A percentile compares a stretch with the other conserved stretches of the same genome.
phyloP scores from a whole-genome alignment of 352 stramenopile species.

The Aphanomyces astaci region DNA sequence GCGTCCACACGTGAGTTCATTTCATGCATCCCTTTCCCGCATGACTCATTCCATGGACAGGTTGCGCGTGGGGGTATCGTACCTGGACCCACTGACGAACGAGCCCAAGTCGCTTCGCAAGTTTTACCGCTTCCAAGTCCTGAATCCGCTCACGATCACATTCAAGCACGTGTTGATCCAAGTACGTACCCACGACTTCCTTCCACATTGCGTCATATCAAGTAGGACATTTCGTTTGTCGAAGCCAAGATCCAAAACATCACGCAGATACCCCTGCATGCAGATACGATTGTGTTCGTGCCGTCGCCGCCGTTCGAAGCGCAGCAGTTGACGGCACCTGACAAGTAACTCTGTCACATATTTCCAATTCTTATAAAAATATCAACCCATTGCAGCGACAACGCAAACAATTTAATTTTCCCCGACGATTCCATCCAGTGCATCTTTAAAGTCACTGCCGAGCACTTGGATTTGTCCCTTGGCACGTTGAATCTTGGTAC shows the following conservation, averaged over 20 bases:
- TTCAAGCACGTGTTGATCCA: constrained; percentile 60
- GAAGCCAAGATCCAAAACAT: constrained; percentile 80
- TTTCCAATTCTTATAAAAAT: not conserved
- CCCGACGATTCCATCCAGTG: constrained; percentile 74
- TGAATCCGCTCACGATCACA: constrained; percentile 81
- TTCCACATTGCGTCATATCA: not conserved
- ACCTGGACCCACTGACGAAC: constrained; percentile 59
- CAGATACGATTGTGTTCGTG: constrained; percentile 77
- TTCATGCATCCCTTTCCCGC: not conserved
- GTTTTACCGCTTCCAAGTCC: constrained; percentile 87
- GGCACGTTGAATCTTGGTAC: constrained; percentile 18
- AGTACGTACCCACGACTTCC: constrained; percentile 11
- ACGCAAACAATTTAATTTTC: not conserved
- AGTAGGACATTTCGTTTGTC: constrained; percentile 43
- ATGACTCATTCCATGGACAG: constrained; percentile 18
- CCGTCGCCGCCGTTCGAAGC: constrained; percentile 47
- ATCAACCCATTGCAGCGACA: not conserved
- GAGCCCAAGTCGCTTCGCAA: constrained; percentile 84
- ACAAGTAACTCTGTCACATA: no score
- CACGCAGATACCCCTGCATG: constrained; percentile 66
- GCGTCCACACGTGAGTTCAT: constrained; percentile 59
- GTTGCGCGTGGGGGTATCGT: constrained; percentile 68
- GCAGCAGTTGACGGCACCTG: constrained; percentile 29
- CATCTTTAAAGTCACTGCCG: constrained; percentile 36
- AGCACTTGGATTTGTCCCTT: constrained; percentile 4